Evolutionary conservation across 1,284 basidiomycete genomes (phyloP).

Genomic region (Austroboletus olivaceoglutinosus): DNA sequence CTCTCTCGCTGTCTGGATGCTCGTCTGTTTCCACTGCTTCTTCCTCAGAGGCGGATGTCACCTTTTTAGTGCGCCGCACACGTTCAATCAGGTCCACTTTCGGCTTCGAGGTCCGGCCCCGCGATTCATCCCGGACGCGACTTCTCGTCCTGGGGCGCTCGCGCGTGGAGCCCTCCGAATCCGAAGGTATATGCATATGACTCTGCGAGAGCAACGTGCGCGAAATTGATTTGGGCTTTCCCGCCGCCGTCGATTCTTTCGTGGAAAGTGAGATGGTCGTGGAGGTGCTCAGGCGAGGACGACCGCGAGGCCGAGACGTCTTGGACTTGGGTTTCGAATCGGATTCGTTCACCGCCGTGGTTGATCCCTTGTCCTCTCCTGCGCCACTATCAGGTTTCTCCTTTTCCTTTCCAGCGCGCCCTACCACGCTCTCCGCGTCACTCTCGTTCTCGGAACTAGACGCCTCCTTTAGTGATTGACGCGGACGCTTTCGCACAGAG

Average conservation of each 20-base stretch:
- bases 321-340: conserved; percentile 13
- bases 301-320: background rate
- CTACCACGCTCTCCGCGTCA: conserved; percentile 8
- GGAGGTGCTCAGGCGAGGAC: conserved; percentile 6
- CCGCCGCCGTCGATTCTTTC: background rate
- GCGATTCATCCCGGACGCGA: conserved; percentile 20
- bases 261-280: background rate
- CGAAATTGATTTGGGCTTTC: conserved; percentile 21
- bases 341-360: conserved; percentile 11
- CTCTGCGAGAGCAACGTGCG: conserved; percentile 25
- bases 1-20: conserved; percentile 14
- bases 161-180: conserved; percentile 26
- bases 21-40: conserved; percentile 8
- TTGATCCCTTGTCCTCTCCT: conserved; percentile 1
- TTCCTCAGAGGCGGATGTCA: conserved; percentile 6
- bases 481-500: conserved; percentile 24
- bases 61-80: conserved; percentile 5
- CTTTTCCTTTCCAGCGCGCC: conserved; percentile 7
- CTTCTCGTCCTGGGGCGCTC: conserved; percentile 26
- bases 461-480: conserved; percentile 21
- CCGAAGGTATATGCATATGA: conserved; percentile 13
- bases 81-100: conserved; percentile 7
- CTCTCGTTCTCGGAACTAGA: conserved; percentile 26
- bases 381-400: background rate
- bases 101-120: conserved; percentile 9